Evolutionary conservation across 148 eudicot genomes (phyloP), one percentile per base, ranked within the genome.

Genomic region (Limonium bicolor): DNA sequence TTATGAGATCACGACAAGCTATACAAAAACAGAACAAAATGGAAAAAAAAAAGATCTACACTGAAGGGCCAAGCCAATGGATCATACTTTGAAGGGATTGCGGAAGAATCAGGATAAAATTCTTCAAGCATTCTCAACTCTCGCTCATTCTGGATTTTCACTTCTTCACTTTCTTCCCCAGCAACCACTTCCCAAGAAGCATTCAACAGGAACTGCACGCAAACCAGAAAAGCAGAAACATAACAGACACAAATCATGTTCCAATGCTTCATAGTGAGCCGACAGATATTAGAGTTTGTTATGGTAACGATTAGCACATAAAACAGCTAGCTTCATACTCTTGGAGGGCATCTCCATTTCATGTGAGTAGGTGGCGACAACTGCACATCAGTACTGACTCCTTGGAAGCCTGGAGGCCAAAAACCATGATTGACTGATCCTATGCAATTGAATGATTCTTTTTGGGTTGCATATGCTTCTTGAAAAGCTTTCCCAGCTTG

Each of bases 341-440:
- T 71, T 34, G 80, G 77, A 34, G 95, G 95, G 27, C 68, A 39
- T 53, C 30, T 71, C 95, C 95, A 85, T 54, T 67, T 72, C 6
- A 65, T 24, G 9, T 71, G 41, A 36, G 90, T 35, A 85, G 66
- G 48, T 80, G 80, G 20, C 66, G 62, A 58, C 18, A 43, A 20
- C 48, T 58, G 58, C 50, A 59, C 63, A 31, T 62, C 60, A 36
- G 86, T 82, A 56, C 63, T 70, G 35, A 60, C 58, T 57, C 60
- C 76, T 65, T 80, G 92, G 63, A 85, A 85, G 8, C 95, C 90
- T 32, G 86, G 95, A 39, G 95, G 95, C 58, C 73, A 60, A 56
- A 67, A 67, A 53, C 74, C 82, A 45, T 72, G 82, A 56, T n/a
- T n/a, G n/a, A n/a, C n/a, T n/a, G 62, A 43, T 59, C 35, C 28